Conservation (phyloP, 352 stramenopile species). For the Pythium vanterpoolii region DNA sequence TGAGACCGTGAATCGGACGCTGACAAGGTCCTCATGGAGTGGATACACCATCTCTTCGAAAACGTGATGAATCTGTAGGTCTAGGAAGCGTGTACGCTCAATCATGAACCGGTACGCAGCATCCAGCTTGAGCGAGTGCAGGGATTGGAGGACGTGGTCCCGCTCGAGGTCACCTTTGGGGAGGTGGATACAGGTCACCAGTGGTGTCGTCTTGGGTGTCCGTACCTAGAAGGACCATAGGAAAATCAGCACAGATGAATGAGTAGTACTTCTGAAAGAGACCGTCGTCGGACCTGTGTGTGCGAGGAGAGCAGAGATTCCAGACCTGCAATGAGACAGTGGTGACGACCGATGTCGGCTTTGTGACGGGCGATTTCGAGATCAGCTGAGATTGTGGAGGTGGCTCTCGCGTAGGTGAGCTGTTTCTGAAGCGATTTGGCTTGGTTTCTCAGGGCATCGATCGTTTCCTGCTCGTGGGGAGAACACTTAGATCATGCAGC, state of each 20-base stretch:
- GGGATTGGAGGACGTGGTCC: not conserved
- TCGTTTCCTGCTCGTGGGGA: not conserved
- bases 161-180: not conserved
- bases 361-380: not conserved
- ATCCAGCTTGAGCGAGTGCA: constrained; percentile 1
- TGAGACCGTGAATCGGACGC: not conserved
- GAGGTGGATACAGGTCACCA: constrained; percentile 5
- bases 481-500: not conserved
- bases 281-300: too few species aligned
- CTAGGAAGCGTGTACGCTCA: constrained; percentile 4
- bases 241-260: not conserved
- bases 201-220: not conserved
- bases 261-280: not conserved
- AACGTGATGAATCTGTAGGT: not conserved
- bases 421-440: not conserved
- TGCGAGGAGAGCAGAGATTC: not conserved
- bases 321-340: not conserved
- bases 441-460: not conserved
- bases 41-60: not conserved
- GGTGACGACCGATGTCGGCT: not conserved
- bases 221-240: not conserved
- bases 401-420: not conserved
- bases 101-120: constrained; percentile 6
- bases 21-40: not conserved
- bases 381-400: not conserved